Evolutionary conservation across 768 basidiomycete species (phyloP).

Genomic region (Psilocybe cyanescens): DNA sequence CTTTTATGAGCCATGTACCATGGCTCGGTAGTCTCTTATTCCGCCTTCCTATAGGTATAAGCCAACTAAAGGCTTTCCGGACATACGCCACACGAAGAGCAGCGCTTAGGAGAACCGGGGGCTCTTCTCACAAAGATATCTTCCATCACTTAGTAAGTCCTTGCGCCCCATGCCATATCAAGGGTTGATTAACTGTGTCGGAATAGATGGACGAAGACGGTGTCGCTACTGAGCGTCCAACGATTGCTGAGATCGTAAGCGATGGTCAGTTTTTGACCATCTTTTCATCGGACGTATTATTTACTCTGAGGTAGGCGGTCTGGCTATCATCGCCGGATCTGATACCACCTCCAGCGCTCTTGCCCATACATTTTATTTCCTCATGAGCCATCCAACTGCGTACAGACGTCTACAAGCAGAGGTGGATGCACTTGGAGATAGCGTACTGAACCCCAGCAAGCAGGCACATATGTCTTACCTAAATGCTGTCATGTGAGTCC

Average conservation of each 20-base stretch:
- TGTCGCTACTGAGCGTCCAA: constrained; percentile 13
- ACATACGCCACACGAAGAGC: background rate
- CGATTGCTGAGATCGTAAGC: background rate
- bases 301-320: constrained; percentile 23
- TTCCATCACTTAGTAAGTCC: constrained; percentile 32
- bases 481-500: constrained; percentile 37
- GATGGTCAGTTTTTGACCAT: background rate
- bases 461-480: constrained; percentile 29
- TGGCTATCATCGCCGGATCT: constrained; percentile 34
- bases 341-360: constrained; percentile 31
- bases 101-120: background rate
- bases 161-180: background rate
- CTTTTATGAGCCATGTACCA: background rate
- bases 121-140: constrained; percentile 23
- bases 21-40: background rate
- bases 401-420: constrained; percentile 29
- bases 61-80: background rate
- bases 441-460: constrained; percentile 15
- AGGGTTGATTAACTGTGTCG: background rate
- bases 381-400: constrained; percentile 26
- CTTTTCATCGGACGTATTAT: background rate
- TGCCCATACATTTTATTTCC: constrained; percentile 25
- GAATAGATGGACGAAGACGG: constrained; percentile 18
- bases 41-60: background rate
- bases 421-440: constrained; percentile 25